These are phyloP conservation scores for Coniochaeta sp. DNA, from an alignment of 2,329 filamentous ascomycete species.

Conservation along the genomic window DNA sequence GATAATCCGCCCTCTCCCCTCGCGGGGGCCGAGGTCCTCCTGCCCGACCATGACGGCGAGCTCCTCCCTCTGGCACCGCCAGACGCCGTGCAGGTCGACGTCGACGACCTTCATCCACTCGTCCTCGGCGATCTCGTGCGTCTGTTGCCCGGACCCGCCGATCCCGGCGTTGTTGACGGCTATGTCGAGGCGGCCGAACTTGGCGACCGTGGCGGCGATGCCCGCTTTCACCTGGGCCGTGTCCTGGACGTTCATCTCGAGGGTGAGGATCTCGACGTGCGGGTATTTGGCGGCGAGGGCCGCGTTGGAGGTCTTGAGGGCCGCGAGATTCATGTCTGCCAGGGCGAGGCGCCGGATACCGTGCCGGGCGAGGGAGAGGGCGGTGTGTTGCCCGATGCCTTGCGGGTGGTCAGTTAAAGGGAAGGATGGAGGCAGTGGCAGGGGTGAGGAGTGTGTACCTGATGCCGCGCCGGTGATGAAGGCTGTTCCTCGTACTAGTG, in stretches of 20 bases:
- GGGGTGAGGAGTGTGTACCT: conserved; percentile 21
- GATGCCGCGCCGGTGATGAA: conserved; percentile 42
- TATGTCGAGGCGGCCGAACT: conserved; percentile 47
- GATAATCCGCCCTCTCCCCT: conserved; percentile 43
- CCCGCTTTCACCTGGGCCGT: conserved; percentile 33
- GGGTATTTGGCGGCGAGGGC: conserved; percentile 30
- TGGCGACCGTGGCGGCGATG: conserved; percentile 30
- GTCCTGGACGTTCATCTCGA: conserved; percentile 39
- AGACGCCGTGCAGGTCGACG: conserved; percentile 49
- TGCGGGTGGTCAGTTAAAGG: background rate
- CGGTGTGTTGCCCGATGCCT: conserved; percentile 43
- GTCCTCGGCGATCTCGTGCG: conserved; percentile 35
- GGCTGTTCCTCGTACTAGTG: conserved; percentile 35
- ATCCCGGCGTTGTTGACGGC: conserved; percentile 51
- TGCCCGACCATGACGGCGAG: conserved; percentile 44
- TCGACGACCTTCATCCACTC: conserved; percentile 44
- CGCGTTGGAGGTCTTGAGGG: conserved; percentile 22
- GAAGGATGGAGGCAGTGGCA: conserved; percentile 10
- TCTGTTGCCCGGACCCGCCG: conserved; percentile 29
- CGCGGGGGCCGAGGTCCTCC: conserved; percentile 30
- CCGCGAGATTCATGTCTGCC: conserved; percentile 33
- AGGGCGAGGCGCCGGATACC: conserved; percentile 39
- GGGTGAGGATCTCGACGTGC: conserved; percentile 21
- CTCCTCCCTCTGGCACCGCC: conserved; percentile 48
- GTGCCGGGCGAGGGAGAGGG: conserved; percentile 38